Conservation (phyloP, 106 monocot species). For the Dendrobium huoshanense region DNA sequence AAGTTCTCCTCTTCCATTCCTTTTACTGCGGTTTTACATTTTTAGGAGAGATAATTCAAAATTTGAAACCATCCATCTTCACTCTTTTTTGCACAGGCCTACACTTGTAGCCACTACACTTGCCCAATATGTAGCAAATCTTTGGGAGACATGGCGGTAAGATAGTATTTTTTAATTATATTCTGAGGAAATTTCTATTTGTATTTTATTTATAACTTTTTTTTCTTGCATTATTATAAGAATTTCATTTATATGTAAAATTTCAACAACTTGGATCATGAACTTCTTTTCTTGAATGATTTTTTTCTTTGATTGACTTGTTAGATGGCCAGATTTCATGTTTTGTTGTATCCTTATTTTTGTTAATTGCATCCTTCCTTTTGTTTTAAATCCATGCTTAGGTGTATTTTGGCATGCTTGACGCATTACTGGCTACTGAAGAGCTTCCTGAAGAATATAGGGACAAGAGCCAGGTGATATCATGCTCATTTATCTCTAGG, state of each 20-base stretch:
- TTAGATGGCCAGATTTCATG: too few species aligned
- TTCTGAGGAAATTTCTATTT: too few species aligned
- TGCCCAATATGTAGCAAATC: slow-evolving; percentile 98
- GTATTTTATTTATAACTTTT: too few species aligned
- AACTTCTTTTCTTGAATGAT: too few species aligned
- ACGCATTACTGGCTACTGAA: slow-evolving; percentile 78
- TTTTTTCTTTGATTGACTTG: too few species aligned
- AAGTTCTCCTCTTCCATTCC: background rate
- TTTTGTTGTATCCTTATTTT: too few species aligned
- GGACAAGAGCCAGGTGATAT: slow-evolving; percentile 65
- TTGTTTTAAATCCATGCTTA: slow-evolving; percentile 2
- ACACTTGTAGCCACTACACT: slow-evolving; percentile 89
- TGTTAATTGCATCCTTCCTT: too few species aligned
- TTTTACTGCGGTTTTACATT: background rate
- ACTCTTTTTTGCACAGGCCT: slow-evolving; percentile 43
- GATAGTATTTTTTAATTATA: background rate
- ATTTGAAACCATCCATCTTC: slow-evolving; percentile 3
- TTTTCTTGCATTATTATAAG: too few species aligned
- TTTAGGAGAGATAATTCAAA: background rate
- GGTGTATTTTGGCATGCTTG: slow-evolving; percentile 99
- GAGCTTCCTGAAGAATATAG: slow-evolving; percentile 87
- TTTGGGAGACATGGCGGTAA: slow-evolving; percentile 98
- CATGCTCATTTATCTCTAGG: background rate
- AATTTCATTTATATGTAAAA: too few species aligned
- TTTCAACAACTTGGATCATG: too few species aligned